Evolutionary conservation across 805 yeast genomes (phyloP).

Genomic region (Wickerhamomyces queroliae): DNA sequence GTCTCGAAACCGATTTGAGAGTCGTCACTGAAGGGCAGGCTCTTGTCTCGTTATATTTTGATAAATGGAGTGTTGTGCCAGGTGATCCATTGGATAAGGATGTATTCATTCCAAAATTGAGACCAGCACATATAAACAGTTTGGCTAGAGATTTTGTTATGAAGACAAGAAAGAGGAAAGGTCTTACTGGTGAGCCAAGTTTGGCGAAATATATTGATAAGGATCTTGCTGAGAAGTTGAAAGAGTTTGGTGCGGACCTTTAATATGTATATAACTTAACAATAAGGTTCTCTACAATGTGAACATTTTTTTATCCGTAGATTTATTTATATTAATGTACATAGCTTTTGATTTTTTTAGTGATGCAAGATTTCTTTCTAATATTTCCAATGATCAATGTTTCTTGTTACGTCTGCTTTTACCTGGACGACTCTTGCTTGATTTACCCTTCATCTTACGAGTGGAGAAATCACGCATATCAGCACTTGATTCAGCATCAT

Average conservation of each 20-base stretch:
- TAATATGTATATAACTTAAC: too few relatives aligned
- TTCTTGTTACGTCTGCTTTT: slow-evolving; percentile 40
- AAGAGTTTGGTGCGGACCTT: slow-evolving; percentile 43
- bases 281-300: too few relatives aligned
- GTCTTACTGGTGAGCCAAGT: slow-evolving; percentile 67
- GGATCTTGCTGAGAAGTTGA: slow-evolving; percentile 48
- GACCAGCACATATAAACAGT: slow-evolving; percentile 64
- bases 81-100: slow-evolving; percentile 85
- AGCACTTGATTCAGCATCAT: slow-evolving; percentile 65
- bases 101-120: slow-evolving; percentile 58
- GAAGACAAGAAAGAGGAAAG: slow-evolving; percentile 87
- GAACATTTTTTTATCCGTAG: too few relatives aligned
- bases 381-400: too few relatives aligned
- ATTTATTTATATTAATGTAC: too few relatives aligned
- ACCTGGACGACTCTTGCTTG: slow-evolving; percentile 42
- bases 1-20: slow-evolving; percentile 82
- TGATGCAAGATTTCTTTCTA: not conserved
- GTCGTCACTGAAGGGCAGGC: slow-evolving; percentile 76
- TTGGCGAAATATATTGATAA: slow-evolving; percentile 62
- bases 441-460: slow-evolving; percentile 45
- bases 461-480: slow-evolving; percentile 56
- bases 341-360: too few relatives aligned
- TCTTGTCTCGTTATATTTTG: slow-evolving; percentile 57
- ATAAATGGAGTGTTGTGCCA: slow-evolving; percentile 74
- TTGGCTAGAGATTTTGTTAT: slow-evolving; percentile 84